Base-by-base conservation (phyloP, 2,329 filamentous ascomycete species). In the Clonostachys chloroleuca region DNA sequence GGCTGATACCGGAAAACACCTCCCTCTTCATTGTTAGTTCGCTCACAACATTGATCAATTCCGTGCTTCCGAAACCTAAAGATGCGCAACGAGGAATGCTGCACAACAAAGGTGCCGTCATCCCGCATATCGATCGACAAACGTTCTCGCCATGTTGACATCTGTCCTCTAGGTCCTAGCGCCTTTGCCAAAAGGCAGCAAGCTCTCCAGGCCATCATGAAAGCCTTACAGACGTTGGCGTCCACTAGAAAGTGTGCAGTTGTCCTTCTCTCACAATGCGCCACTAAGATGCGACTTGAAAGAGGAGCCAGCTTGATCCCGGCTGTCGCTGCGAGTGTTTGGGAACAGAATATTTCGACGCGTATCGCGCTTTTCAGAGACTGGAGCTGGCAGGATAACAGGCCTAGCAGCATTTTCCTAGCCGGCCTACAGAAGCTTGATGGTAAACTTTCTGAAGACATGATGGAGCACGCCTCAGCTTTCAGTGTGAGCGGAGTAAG, bases 281-380 rank as follows among this genome's bases (percentile, higher is more conserved):
- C 85, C 40, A 95, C 89, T n/a, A 87, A 84, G 54, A 85, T 95
- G 68, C 83, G 86, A 51, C 73, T 74, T 5, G 84, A 78, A 52
- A 75, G 70, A 53, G 79, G 75, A 54, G 87, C 91, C 13, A 79
- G 85, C 12, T 71, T 97, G 43, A 78, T 85, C 46, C 87, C 91
- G 14, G 83, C 89, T 39, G 75, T 96, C 52, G 86, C 86, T 48
- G 84, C 87, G 13, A 75, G 75, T 17, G 81, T 87, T 40, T 96
- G 92, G 92, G 91, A 96, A 51, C 83, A 81, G 52, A 86, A 83
- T 34, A 72, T 96, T 36, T 80, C 82, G 51, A 87, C 83, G 40
- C 78, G 90, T 46, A 64, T 96, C 51, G 85, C 86, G 20, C 65
- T 96, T 34, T 95, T 94, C 64, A 79, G 87, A 57, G 89, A 96